phyloP scores from a whole-genome alignment of 2,329 filamentous ascomycete genomes.

The Talaromyces sp. region DNA sequence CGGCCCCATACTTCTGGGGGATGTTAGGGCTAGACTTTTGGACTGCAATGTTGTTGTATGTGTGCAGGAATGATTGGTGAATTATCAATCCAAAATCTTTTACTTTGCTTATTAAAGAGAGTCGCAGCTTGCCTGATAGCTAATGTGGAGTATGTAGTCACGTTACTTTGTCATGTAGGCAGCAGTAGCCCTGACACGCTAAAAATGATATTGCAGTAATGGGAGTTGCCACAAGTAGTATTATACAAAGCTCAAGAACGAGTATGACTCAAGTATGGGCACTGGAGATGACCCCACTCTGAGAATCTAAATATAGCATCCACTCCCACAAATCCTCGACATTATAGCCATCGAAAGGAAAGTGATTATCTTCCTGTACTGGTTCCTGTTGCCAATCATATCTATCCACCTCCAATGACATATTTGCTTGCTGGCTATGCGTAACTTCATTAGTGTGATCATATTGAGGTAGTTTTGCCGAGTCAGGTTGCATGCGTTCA shows the following conservation, averaged over 20 bases:
- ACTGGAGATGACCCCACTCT: constrained; percentile 1
- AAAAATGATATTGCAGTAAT: too few relatives aligned
- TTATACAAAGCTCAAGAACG: too few relatives aligned
- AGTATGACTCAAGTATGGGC: background rate
- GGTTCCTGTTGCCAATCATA: constrained; percentile 5
- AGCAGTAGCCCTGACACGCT: too few relatives aligned
- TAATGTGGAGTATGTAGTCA: too few relatives aligned
- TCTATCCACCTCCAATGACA: background rate
- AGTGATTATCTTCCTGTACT: constrained; percentile 7
- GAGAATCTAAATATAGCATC: constrained; percentile 17
- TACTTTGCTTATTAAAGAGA: too few relatives aligned
- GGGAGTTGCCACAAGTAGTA: too few relatives aligned
- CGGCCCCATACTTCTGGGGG: constrained; percentile 2
- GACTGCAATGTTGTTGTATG: constrained; percentile 6
- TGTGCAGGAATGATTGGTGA: background rate
- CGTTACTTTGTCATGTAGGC: too few relatives aligned
- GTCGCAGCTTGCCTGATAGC: too few relatives aligned
- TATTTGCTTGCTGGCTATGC: background rate
- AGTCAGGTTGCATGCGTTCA: background rate
- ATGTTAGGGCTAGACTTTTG: constrained; percentile 2
- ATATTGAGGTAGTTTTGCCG: background rate
- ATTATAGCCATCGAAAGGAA: constrained; percentile 18
- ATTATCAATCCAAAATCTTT: background rate
- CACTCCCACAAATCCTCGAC: constrained; percentile 20
- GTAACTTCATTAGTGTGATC: background rate